Evolutionary conservation across 768 basidiomycete genomes (phyloP), one percentile per base, ranked within the genome.

Genomic region (Suillus tomentosus): DNA sequence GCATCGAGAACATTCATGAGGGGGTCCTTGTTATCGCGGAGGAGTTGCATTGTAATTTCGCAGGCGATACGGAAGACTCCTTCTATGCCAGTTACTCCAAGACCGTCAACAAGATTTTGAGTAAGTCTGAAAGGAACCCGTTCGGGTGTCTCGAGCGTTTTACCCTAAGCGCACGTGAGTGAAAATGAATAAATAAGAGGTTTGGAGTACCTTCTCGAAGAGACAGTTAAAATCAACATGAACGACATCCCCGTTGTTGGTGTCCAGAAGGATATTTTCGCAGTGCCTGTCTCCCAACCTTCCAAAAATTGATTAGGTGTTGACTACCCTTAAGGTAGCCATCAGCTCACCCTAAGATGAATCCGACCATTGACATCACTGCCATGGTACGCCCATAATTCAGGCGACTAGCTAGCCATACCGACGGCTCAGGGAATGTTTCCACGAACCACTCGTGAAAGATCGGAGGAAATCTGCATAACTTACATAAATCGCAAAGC

Each of bases 361-460:
- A 96, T 13, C 97, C 97, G 24, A 99, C 92, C 92, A 99, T 99
- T 1, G 92, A 97, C 90, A 97, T 99, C 61, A 99, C 97, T 0
- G 96, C 97, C 0, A 92, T 86, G 0, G 96, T 97, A 50, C 96
- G 84, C 5, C 85, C 89, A 72, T 96, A 99, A 1, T 87, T 82
- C 68, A 94, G 75, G n/a, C 96, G 87, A 73, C 92, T 92, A 1
- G 89, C 85, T 17, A 99, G 83, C 97, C 97, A 99, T 0, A 93
- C 91, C 0, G 92, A 89, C 0, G 97, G 97, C 69, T 99, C 97
- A 0, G 97, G 96, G 78, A 99, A 99, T 0, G 91, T 96, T 73
- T 95, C 92, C 40, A 96, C 77, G 75, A 99, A 99, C 97, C 97
- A 99, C 68, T 97, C 93, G 68, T 96, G 93, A 72, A 99, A 95